Conservation (phyloP, 2,329 filamentous ascomycete species). For the Colletotrichum aenigma region DNA sequence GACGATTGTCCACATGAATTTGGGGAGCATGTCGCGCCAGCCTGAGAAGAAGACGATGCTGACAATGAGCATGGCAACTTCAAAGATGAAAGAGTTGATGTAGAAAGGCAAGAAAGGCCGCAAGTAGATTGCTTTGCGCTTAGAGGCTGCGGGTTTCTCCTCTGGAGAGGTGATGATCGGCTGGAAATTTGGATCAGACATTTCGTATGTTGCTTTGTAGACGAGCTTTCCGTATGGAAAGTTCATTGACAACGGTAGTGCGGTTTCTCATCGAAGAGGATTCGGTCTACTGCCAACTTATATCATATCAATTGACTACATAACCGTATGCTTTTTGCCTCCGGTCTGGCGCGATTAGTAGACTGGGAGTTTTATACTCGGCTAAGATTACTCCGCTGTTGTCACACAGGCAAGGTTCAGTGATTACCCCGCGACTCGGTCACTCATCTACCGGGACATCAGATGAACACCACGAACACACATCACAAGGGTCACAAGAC, state of each 20-base stretch:
- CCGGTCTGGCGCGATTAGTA: not conserved
- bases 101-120: not conserved
- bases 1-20: not conserved
- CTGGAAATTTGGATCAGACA: not conserved
- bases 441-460: not conserved
- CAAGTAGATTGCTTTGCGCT: not conserved
- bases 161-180: not conserved
- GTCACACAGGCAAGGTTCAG: not conserved
- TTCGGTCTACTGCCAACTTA: not conserved
- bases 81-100: not conserved
- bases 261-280: not conserved
- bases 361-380: not conserved
- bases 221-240: accelerated
- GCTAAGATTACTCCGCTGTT: not conserved
- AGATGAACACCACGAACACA: not conserved
- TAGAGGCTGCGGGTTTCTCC: not conserved
- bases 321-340: not conserved
- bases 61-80: not conserved
- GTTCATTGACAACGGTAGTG: not conserved
- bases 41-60: not conserved
- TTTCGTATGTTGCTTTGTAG: not conserved
- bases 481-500: not conserved
- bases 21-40: not conserved
- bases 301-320: not conserved
- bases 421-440: not conserved